Evolutionary conservation across 78 protist species (phyloP).

Genomic region (Pigoraptor vietnamica): DNA sequence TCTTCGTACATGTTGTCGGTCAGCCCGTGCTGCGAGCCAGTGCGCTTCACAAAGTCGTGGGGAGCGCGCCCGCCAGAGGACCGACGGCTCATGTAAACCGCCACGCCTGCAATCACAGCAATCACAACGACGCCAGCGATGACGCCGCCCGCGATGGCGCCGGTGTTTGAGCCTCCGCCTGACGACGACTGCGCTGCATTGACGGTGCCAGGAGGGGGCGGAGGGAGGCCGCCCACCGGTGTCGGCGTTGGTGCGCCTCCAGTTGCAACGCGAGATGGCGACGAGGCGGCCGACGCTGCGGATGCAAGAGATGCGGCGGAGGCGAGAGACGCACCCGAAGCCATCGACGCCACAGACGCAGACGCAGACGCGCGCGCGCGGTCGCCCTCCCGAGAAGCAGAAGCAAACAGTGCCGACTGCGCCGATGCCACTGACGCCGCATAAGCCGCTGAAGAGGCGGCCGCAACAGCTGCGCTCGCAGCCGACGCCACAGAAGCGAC

Average conservation of each 20-base stretch:
- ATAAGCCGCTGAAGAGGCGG: neutral
- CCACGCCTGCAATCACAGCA: neutral
- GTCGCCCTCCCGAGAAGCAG: too few species aligned
- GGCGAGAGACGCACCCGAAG: neutral
- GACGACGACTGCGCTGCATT: neutral
- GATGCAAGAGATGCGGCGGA: neutral
- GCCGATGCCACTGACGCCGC: neutral
- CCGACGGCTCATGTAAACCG: neutral
- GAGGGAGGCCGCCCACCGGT: neutral
- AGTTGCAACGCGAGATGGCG: neutral
- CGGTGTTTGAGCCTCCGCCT: neutral
- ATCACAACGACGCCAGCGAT: neutral
- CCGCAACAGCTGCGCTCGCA: too few species aligned
- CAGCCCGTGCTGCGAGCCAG: too few species aligned
- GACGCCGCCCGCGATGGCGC: neutral
- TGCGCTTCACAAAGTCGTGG: neutral
- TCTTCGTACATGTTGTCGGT: neutral
- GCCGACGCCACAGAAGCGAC: too few species aligned
- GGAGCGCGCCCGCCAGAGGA: neutral
- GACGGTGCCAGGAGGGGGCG: neutral
- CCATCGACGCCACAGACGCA: neutral
- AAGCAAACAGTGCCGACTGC: too few species aligned
- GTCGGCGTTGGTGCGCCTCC: neutral
- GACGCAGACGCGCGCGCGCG: neutral
- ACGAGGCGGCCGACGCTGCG: neutral